Base-by-base conservation (phyloP, 495 filamentous ascomycete species). In the Chaetomidium leptoderma region DNA sequence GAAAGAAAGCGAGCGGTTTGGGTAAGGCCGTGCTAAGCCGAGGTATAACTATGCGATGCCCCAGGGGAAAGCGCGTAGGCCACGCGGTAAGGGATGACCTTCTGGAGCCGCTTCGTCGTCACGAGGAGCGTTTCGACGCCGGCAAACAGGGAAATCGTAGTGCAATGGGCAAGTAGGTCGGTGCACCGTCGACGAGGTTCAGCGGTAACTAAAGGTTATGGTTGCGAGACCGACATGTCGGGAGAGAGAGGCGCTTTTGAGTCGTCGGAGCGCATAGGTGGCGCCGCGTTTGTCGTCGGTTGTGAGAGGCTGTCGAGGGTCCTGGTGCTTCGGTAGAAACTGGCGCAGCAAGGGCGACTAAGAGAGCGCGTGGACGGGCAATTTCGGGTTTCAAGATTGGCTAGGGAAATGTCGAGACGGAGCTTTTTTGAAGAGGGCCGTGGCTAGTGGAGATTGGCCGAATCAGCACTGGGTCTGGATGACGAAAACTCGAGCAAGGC, bases 401-500 rank as follows among this genome's bases (percentile, higher is more conserved):
- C 13, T 55, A 23, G 37, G 40, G 29, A 14, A 24, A n/a, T 24
- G 44, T 27, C 24, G 39, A 50, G 36, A 30, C 32, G 47, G 48
- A 48, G 33, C 33, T 48, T 60, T 62, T 53, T 32, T 44, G 16
- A 60, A 30, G 30, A 37, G 50, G 53, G 53, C 57, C 43, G 53
- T 53, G 40, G 53, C 30, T 52, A 19, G 57, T 53, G 58, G 61
- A 61, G 50, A 56, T 58, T 62, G 60, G 56, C 37, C 43, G 47
- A 30, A 30, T 40, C 56, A 47, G 52, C 60, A 53, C 51, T 9
- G 44, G 13, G 26, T 35, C 52, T 47, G 39, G 58, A 61, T 61
- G 58, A 64, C 61, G 57, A 61, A 64, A 64, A 49, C 32, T 57
- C 48, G 39, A 54, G 36, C 58, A 50, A 55, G 43, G 57, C 62